Evolutionary conservation across 305 asterid species (phyloP), one percentile per base, ranked within the genome.

Genomic region (Salvia sclarea): DNA sequence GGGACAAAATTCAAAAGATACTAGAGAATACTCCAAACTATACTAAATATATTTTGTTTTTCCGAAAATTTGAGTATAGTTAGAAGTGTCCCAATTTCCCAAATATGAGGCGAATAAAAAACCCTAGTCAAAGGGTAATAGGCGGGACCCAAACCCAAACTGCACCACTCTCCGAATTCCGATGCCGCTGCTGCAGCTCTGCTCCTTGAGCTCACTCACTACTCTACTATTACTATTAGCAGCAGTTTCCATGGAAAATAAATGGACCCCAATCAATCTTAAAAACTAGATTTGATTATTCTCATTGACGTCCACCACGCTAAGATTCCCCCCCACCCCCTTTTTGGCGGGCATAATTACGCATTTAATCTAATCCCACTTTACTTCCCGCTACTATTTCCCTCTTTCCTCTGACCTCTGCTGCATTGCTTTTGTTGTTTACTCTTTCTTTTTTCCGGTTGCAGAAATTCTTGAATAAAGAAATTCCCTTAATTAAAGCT

Each of bases 271-370:
- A 61, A 68, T 40, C 62, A 66, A 58, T 76, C 78, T 64, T 70
- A 61, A 59, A 69, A 75, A 78, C 75, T 76, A 24, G 66, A 82
- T 78, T 83, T 80, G 57, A 78, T 77, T 78, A 80, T 68, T 76
- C 74, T 21, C 48, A n/a, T 75, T 81, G 78, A 83, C 84, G 84
- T 86, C 86, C 93, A 61, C 81, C 61, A 78, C 31, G 69, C 14
- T 70, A 76, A 77, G 79, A 81, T 87, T 77, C 84, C 66, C 62
- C 84, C 66, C 62, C 61, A 53, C 33, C 25, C 33, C 40, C 55
- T 61, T 74, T 81, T 76, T 79, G 83, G 84, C 84, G 85, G 88
- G 84, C 59, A 63, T 78, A 76, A 47, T 61, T 70, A 70, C 55
- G 49, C 53, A 47, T 64, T 70, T 67, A 50, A 72, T 28, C 76